Base-by-base conservation (phyloP, 2,329 filamentous ascomycete species). In the Cladosporium sphaerospermum region DNA sequence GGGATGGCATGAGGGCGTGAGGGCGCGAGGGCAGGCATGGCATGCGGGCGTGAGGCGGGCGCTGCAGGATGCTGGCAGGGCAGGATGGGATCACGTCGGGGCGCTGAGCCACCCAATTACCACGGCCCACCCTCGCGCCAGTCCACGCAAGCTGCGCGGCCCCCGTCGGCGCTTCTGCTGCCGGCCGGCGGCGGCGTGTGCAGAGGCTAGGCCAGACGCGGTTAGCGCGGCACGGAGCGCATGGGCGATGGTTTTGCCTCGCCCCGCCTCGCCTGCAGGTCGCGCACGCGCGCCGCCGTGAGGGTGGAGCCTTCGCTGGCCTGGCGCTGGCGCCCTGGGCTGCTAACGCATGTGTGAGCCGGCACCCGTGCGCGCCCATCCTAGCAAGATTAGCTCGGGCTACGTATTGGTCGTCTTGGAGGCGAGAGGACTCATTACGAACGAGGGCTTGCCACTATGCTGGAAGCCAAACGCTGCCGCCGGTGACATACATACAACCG, bases 391-490 rank as follows among this genome's bases (percentile, higher is more conserved):
- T 53, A 53, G 50, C 50, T 53, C 50, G 37, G 36, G 50, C 50
- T 53, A 53, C 50, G 50, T 53, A 53, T 53, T 19, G 50, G 50
- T 53, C 50, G 50, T 53, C 43, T 53, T 53, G 46, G 50, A 53
- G 50, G 50, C 50, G 50, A 53, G 16, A 42, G 50, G 43, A 53
- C 50, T 53, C 50, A 53, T 41, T 41, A 53, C 50, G 50, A 47
- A 46, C 43, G 46, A 46, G 50, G 50, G 50, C 44, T 45, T 53
- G 50, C 50, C 50, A 53, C 50, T 41, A 28, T 47, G 44, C 50
- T 46, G 43, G 50, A 41, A 23, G 36, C 45, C 33, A 40, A n/a
- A 37, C 14, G 33, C 45, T 41, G 44, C 23, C 41, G 40, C 23
- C 41, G 40, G 50, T 46, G 50, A 47, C 41, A 53, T 53, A 53